Percentiles rank a stretch among this genome's conserved stretches.
phyloP scores from a whole-genome alignment of 805 yeast genomes.

The Wickerhamiella occidentalis region DNA sequence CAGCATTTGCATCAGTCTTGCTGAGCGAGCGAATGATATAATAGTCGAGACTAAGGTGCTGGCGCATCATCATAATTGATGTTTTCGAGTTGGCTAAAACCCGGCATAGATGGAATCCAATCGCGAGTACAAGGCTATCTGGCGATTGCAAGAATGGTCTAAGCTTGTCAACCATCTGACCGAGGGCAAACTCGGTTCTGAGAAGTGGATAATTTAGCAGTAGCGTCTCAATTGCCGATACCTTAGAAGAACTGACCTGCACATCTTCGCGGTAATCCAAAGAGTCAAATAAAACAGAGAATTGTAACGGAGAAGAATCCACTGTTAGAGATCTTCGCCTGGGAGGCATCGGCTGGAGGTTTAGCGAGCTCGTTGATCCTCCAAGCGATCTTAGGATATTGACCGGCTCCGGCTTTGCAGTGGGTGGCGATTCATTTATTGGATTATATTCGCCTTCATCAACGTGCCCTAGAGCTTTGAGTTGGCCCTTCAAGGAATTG shows the following conservation, averaged over 20 bases:
- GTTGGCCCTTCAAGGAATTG: constrained; percentile 14
- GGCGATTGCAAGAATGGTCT: constrained; percentile 48
- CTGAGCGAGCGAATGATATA: constrained; percentile 54
- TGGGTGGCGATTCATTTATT: not conserved
- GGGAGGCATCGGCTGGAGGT: not conserved
- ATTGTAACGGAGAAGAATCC: constrained; percentile 6
- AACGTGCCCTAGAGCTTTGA: constrained; percentile 39
- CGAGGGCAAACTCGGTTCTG: constrained; percentile 19
- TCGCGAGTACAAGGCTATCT: constrained; percentile 51
- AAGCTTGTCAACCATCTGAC: constrained; percentile 33
- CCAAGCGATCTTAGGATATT: not conserved
- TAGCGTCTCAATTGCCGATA: constrained; percentile 13
- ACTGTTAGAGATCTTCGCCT: not conserved
- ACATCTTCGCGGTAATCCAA: constrained; percentile 9
- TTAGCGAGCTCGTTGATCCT: not conserved
- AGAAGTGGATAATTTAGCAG: constrained; percentile 14
- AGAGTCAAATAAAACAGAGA: constrained; percentile 8
- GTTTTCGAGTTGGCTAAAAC: constrained; percentile 44
- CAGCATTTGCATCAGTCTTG: constrained; percentile 35
- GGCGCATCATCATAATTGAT: constrained; percentile 42
- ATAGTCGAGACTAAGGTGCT: constrained; percentile 42
- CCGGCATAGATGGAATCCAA: constrained; percentile 66
- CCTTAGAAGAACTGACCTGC: not conserved
- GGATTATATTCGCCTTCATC: constrained; percentile 5
- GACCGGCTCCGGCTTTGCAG: not conserved